A percentile compares a stretch with the other conserved stretches of the same genome.
phyloP scores from a whole-genome alignment of 1,284 basidiomycete genomes.

The Tilletiaria anomala region DNA sequence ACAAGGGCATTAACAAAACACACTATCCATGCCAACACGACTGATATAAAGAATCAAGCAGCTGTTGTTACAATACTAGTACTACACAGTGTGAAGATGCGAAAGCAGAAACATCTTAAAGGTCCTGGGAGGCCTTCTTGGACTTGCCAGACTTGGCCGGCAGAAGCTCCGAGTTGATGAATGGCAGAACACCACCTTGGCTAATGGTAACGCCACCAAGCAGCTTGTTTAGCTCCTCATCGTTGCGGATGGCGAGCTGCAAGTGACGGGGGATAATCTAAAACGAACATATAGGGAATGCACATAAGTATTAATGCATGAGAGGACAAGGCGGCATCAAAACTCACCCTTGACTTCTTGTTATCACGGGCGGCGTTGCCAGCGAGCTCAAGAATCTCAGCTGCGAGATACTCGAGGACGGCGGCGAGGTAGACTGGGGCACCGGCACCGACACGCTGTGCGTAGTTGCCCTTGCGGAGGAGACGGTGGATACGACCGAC shows the following conservation, averaged over 20 bases:
- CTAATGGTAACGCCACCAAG: constrained; percentile 74
- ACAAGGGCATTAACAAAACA: no score
- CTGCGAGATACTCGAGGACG: constrained; percentile 67
- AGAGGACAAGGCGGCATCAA: no score
- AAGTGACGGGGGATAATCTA: constrained; percentile 64
- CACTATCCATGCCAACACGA: no score
- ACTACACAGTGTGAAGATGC: no score
- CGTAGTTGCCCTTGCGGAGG: constrained; percentile 34
- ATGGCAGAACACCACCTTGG: constrained; percentile 75
- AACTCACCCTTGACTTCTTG: constrained; percentile 1
- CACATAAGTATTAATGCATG: no score
- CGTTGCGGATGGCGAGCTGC: constrained; percentile 65
- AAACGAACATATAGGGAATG: no score
- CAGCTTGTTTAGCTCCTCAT: constrained; percentile 52
- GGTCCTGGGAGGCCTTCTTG: constrained; percentile 39
- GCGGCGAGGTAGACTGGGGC: constrained; percentile 62
- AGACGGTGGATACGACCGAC: constrained; percentile 35
- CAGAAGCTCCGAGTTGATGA: constrained; percentile 51
- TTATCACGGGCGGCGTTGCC: constrained; percentile 52
- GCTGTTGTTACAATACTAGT: no score
- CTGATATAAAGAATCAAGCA: no score
- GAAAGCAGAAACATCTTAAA: no score
- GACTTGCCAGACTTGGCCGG: constrained; percentile 53
- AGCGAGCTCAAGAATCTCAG: constrained; percentile 70
- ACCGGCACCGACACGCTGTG: constrained; percentile 32